phyloP scores from a whole-genome alignment of 805 yeast species.

The Ogataea zsoltii region DNA sequence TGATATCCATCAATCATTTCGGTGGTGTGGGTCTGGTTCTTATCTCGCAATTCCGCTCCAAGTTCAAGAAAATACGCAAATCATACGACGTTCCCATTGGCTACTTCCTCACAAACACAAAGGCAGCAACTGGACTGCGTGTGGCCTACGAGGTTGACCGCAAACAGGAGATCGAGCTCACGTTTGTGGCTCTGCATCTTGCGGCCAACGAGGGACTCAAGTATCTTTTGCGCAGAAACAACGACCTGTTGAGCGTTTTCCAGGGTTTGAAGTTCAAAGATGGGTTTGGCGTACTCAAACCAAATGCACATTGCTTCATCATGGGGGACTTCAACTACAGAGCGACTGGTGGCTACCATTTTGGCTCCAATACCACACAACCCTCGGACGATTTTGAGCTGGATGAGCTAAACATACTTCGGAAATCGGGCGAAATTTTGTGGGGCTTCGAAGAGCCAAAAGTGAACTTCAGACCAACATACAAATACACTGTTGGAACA shows the following conservation, averaged over 20 bases:
- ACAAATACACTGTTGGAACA: constrained; percentile 59
- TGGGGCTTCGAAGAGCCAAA: constrained; percentile 65
- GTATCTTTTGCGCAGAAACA: constrained; percentile 50
- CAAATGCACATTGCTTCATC: constrained; percentile 60
- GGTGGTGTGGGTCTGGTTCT: constrained; percentile 63
- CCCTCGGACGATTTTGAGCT: constrained; percentile 19
- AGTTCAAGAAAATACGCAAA: constrained; percentile 19
- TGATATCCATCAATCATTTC: constrained; percentile 44
- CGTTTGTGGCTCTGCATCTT: constrained; percentile 72
- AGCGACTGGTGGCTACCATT: constrained; percentile 34
- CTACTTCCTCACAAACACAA: constrained; percentile 57
- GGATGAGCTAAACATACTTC: constrained; percentile 54
- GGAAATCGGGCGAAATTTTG: constrained; percentile 47
- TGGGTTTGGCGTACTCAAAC: constrained; percentile 52
- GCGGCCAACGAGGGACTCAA: constrained; percentile 73
- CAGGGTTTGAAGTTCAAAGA: constrained; percentile 59
- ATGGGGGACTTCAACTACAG: constrained; percentile 90
- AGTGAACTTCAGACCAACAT: constrained; percentile 77
- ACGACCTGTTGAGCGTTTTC: constrained; percentile 50
- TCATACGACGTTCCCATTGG: constrained; percentile 53
- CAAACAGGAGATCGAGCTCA: constrained; percentile 38
- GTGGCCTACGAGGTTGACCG: constrained; percentile 35
- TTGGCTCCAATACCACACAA: constrained; percentile 1
- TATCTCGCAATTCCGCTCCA: constrained; percentile 41
- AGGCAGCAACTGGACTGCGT: constrained; percentile 72